Percentiles rank a stretch among this genome's conserved stretches.
Conservation (phyloP, 2,329 filamentous ascomycete species). For the Clonostachys rosea region DNA sequence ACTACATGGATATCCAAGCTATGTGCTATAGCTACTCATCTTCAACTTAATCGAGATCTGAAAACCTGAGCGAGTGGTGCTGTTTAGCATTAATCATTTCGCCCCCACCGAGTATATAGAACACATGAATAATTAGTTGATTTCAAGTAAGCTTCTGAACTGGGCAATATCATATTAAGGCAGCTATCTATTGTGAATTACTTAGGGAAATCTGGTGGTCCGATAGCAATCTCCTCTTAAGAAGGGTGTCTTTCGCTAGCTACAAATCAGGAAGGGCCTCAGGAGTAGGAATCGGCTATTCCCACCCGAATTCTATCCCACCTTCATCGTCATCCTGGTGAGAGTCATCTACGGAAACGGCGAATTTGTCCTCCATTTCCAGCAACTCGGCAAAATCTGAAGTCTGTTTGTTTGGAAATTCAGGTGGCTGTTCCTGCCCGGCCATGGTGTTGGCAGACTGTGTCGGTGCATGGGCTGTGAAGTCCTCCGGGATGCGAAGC, state of each 20-base stretch:
- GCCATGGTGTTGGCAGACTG: neutral
- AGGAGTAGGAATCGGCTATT: too few relatives aligned
- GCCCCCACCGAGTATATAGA: too few relatives aligned
- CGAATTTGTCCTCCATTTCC: neutral
- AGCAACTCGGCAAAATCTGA: neutral
- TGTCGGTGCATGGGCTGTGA: constrained; percentile 31
- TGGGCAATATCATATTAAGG: too few relatives aligned
- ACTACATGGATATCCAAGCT: constrained; percentile 10
- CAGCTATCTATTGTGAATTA: too few relatives aligned
- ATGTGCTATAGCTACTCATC: constrained; percentile 10
- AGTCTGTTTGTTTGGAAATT: neutral
- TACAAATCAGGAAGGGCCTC: too few relatives aligned
- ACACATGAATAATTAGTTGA: too few relatives aligned
- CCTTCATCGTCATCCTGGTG: neutral
- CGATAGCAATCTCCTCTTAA: too few relatives aligned
- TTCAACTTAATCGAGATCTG: neutral
- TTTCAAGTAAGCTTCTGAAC: too few relatives aligned
- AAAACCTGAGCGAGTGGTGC: too few relatives aligned
- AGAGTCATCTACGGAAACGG: neutral
- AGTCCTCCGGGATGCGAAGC: constrained; percentile 73
- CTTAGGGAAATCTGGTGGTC: too few relatives aligned
- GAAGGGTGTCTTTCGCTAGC: too few relatives aligned
- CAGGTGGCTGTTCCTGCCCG: neutral
- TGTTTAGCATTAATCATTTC: too few relatives aligned
- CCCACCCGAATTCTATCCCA: neutral